Evolutionary conservation across 805 yeast species (phyloP), one percentile per base, ranked within the genome.

Genomic region (Blastobotrys chiropterorum): DNA sequence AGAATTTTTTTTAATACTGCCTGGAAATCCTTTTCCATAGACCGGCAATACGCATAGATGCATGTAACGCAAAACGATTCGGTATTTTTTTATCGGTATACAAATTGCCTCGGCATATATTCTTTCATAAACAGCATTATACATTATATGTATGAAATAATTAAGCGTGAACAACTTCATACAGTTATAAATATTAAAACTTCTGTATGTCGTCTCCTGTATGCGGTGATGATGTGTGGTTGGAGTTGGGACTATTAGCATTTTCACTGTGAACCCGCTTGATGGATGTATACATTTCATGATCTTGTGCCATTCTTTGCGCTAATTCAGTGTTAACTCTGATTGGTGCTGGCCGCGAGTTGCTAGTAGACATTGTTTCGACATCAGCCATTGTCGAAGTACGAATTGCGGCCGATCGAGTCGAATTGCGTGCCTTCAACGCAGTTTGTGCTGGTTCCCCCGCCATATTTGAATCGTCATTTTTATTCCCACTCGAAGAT

Each of bases 321-420:
- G 47, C 48, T 38, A 44, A 31, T n/a, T 49, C 54, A 14, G 58
- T 55, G 45, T 55, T 48, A 26, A 55, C 50, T 13, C 58, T 42
- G 30, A 53, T 53, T 11, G 56, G 52, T 14, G 48, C 47, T 1
- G 56, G 56, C 15, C 56, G 47, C 20, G 48, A 49, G 19, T 38
- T 53, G 34, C 53, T 49, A 6, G 44, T 46, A 2, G 50, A 31
- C 46, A 51, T 38, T 30, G 56, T 53, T 41, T 47, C 49, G 46
- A 50, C 46, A 40, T 31, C 47, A 7, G 30, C 14, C 48, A 46
- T 38, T 5, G 38, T 17, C 2, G 41, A 17, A 3, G 48, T 38
- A 8, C 48, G 41, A 14, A 26, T 16, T 8, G 47, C 31, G 8
- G 47, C 47, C 4, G 47, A 21, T 11, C 20, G 21, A 6, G 34